Base-by-base conservation (phyloP, 495 filamentous ascomycete genomes). In the Daldinia loculata region DNA sequence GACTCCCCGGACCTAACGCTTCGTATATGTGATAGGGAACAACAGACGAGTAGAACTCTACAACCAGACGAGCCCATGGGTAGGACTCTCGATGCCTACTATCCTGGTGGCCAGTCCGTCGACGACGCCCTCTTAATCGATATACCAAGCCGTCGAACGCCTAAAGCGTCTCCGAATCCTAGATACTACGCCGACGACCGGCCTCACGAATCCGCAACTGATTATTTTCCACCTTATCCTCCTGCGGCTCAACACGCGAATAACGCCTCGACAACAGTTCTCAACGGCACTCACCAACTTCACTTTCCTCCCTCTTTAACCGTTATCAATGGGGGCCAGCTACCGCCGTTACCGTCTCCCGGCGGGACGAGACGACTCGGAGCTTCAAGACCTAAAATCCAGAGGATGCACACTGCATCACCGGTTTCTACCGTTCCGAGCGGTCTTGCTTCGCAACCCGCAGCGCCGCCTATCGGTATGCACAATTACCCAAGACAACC, bases 91-190 rank as follows among this genome's bases (percentile, higher is more conserved):
- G 96, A 98, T 75, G 84, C 87, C 2, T 94, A 95, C 76, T 99
- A 88, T 75, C 92, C 95, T 5, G 93, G 91, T 11, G 95, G 95
- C 0, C 95, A 98, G 81, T 87, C 83, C 15, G 89, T 97, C 15
- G 92, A 97, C 38, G 96, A 99, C 77, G 96, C 95, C 5, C 82
- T 99, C 61, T 74, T 98, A 60, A 97, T 99, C 72, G 93, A 98
- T 72, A 89, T 96, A 14, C 94, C 94, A 4, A 69, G 76, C 34
- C 89, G 92, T 50, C 88, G 91, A 60, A 98, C 95, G 5, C 95
- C 95, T 2, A 92, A 90, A 66, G 89, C 93, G 17, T 97, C 93
- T 17, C 86, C 84, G 39, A 84, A 83, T 59, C 77, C 78, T n/a
- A 79, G 77, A 56, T 89, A 86, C 60, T 88, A 89, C 41, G 90